phyloP scores from a whole-genome alignment of 2,329 filamentous ascomycete species.

The Chaetothyriales sp. region DNA sequence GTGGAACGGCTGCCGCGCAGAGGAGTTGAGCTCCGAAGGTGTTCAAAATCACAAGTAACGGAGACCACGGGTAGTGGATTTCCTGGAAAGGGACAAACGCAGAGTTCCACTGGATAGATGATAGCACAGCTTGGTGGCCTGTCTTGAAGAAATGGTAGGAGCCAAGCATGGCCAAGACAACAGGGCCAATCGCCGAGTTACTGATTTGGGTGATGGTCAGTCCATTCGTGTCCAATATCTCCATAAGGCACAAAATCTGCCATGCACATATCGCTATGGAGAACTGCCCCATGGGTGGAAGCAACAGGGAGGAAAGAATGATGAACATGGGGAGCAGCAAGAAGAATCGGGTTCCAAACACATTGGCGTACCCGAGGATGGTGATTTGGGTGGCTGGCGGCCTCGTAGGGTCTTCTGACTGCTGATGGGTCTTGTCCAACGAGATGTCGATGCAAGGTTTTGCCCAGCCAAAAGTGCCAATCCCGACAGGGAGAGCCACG shows the following conservation, averaged over 20 bases:
- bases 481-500: constrained; percentile 68
- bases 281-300: constrained; percentile 89
- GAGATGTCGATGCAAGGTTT: constrained; percentile 70
- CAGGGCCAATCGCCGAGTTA: constrained; percentile 51
- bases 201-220: constrained; percentile 39
- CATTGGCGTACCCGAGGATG: constrained; percentile 81
- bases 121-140: constrained; percentile 78
- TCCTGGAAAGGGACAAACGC: constrained; percentile 68
- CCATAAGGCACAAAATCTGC: constrained; percentile 68
- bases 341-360: constrained; percentile 82
- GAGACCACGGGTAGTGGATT: constrained; percentile 78
- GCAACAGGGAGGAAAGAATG: constrained; percentile 62
- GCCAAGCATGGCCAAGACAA: constrained; percentile 75
- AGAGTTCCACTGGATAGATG: constrained; percentile 87
- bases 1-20: constrained; percentile 63
- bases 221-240: constrained; percentile 49
- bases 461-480: constrained; percentile 71
- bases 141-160: constrained; percentile 97
- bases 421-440: constrained; percentile 17
- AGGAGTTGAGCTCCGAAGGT: constrained; percentile 82
- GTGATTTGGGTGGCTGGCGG: constrained; percentile 46
- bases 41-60: constrained; percentile 68
- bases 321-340: constrained; percentile 69
- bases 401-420: constrained; percentile 19
- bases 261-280: constrained; percentile 70